Conservation (phyloP, 768 basidiomycete species). For the Galerina marginata region DNA sequence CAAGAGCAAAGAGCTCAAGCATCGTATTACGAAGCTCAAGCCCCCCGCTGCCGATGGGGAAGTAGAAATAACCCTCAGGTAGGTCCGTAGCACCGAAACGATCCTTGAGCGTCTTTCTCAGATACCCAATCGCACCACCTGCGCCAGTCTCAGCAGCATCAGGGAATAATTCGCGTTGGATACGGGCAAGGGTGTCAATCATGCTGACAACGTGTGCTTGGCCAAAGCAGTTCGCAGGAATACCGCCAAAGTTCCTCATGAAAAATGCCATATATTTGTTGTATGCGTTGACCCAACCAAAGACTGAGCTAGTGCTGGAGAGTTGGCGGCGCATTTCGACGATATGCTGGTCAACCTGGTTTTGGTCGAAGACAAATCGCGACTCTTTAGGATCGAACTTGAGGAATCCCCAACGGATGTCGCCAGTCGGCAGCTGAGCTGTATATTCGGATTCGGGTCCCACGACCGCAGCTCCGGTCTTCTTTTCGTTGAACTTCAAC, state of each 20-base stretch:
- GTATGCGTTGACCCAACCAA: slow-evolving; percentile 43
- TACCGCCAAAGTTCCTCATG: slow-evolving; percentile 38
- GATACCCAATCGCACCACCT: too few species aligned
- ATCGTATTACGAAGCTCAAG: too few species aligned
- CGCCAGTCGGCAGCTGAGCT: slow-evolving; percentile 35
- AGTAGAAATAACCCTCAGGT: too few species aligned
- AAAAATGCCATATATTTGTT: slow-evolving; percentile 47
- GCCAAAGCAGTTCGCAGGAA: slow-evolving; percentile 39
- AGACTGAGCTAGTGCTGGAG: slow-evolving; percentile 36
- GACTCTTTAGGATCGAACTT: slow-evolving; percentile 32
- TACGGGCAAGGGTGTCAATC: slow-evolving; percentile 25
- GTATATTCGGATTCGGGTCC: slow-evolving; percentile 17
- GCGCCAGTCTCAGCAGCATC: not conserved
- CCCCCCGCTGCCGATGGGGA: too few species aligned
- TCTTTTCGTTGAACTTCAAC: slow-evolving; percentile 44
- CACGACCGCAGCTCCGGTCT: slow-evolving; percentile 46
- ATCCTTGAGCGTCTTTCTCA: too few species aligned
- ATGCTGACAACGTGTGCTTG: slow-evolving; percentile 35
- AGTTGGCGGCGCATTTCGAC: slow-evolving; percentile 43
- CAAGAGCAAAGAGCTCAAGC: too few species aligned
- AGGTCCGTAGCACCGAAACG: too few species aligned
- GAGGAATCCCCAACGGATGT: slow-evolving; percentile 19
- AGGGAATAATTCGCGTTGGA: slow-evolving; percentile 31
- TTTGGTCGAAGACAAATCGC: slow-evolving; percentile 42
- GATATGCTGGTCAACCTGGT: slow-evolving; percentile 40